Evolutionary conservation across 176 grass and related monocot species (phyloP).

Genomic region (Cenchrus purpureus): DNA sequence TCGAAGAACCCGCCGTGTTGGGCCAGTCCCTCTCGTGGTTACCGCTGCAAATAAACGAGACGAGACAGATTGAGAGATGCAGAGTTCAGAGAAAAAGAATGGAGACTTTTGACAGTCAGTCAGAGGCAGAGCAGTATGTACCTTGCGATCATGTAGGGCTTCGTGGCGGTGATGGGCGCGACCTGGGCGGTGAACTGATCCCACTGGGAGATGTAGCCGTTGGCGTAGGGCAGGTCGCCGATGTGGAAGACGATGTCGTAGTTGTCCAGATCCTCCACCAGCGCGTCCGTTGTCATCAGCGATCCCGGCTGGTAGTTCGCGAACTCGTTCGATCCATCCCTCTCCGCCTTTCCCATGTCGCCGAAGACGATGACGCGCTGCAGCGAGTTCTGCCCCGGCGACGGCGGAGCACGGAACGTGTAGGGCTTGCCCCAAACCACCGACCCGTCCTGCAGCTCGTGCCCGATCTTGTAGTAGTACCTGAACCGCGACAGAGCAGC

Average conservation of each 20-base stretch:
- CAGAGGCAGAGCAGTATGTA: not conserved
- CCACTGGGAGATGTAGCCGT: conserved; percentile 50
- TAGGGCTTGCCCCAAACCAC: conserved; percentile 69
- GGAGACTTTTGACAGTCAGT: too few relatives aligned
- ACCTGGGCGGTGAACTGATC: conserved; percentile 96
- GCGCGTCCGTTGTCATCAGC: too few relatives aligned
- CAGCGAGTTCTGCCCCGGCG: conserved; percentile 74
- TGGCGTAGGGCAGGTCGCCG: too few relatives aligned
- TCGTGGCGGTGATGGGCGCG: conserved; percentile 59
- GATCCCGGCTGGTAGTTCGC: too few relatives aligned
- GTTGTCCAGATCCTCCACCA: too few relatives aligned
- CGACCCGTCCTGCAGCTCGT: conserved; percentile 64
- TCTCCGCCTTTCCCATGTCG: too few relatives aligned
- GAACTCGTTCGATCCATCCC: too few relatives aligned
- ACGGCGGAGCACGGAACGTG: conserved; percentile 77
- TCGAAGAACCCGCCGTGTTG: conserved; percentile 70
- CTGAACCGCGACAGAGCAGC: not conserved
- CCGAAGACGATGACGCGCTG: too few relatives aligned
- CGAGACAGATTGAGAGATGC: not conserved
- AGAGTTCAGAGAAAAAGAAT: not conserved
- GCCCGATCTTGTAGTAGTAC: conserved; percentile 83
- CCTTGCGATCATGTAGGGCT: conserved; percentile 92
- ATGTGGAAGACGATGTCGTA: too few relatives aligned
- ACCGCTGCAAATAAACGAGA: conserved; percentile 47
- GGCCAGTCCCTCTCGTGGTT: conserved; percentile 91